These are phyloP conservation scores for Mycena leptocephala DNA, from an alignment of 768 basidiomycete genomes.

Conservation along the genomic window DNA sequence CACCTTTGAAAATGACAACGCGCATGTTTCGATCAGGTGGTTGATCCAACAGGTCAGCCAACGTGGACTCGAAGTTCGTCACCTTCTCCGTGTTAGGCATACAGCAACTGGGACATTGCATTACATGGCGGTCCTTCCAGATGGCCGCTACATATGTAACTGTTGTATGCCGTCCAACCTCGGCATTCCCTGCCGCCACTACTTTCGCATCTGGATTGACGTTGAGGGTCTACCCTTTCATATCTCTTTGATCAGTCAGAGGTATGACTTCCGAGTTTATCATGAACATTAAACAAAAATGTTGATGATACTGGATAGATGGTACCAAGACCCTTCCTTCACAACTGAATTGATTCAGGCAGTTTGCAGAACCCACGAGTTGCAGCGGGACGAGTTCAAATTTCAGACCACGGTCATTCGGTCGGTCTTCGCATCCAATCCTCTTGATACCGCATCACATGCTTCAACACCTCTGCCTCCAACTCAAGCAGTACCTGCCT, in stretches of 20 bases:
- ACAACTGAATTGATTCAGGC: neutral
- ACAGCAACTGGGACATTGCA: neutral
- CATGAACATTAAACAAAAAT: neutral
- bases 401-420: neutral
- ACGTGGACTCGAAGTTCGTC: neutral
- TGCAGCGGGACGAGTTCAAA: neutral
- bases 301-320: neutral
- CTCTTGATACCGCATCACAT: neutral
- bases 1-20: neutral
- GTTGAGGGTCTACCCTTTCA: neutral
- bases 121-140: neutral
- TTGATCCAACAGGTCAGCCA: neutral
- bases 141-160: too few species aligned
- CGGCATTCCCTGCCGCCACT: constrained; percentile 13
- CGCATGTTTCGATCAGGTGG: neutral
- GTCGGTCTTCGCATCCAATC: neutral
- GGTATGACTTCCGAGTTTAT: too few species aligned
- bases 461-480: neutral
- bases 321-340: neutral
- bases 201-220: neutral
- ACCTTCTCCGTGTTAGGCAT: neutral
- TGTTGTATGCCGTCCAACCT: constrained; percentile 20
- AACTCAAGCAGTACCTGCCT: neutral
- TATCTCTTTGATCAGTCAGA: neutral
- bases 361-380: neutral